Base-by-base conservation (phyloP, 495 filamentous ascomycete genomes). In the Aspergillus nidulans region DNA sequence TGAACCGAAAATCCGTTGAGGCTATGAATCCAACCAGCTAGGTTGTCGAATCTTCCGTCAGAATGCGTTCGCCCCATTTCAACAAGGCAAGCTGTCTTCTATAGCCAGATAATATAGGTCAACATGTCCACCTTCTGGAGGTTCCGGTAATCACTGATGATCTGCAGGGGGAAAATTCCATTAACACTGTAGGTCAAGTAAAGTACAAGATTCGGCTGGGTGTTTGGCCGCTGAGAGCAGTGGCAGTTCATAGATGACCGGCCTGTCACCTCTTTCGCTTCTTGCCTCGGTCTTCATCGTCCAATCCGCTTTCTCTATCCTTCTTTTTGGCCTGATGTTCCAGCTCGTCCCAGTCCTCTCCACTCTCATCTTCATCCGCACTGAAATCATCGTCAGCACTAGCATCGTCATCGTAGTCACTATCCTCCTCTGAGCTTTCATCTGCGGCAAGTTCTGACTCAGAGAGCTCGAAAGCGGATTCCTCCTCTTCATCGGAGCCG, bases 281-380 rank as follows among this genome's bases (percentile, higher is more conserved):
- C 48, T 82, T 85, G 16, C 72, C 70, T 21, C 74, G 71, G 36
- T 86, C 85, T 62, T 92, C 90, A 42, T 91, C 90, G 6, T 88
- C 85, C 53, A 85, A 58, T 9, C 77, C 83, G 38, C 77, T 77
- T 71, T 95, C 90, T 55, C 85, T 75, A 72, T 97, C 91, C 67
- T 91, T 88, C 71, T 85, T 86, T 72, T 87, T 91, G 10, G 91
- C 91, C 74, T 95, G 95, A 72, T 84, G 82, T 75, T 96, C 91
- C 57, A 95, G 64, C 67, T 92, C 90, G 66, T 96, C 91, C 91
- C 90, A 95, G 57, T 92, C 89, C 67, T 95, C 90, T 39, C 89
- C 91, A 58, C 85, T 88, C 45, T 89, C 49, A 1, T 52, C 49
- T 21, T 91, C 90, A 2, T 91, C 88, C 19, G 81, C 85, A 48